Evolutionary conservation across 2,329 filamentous ascomycete genomes (phyloP), one percentile per base, ranked within the genome.

Genomic region (Aphanoascus verrucosus): DNA sequence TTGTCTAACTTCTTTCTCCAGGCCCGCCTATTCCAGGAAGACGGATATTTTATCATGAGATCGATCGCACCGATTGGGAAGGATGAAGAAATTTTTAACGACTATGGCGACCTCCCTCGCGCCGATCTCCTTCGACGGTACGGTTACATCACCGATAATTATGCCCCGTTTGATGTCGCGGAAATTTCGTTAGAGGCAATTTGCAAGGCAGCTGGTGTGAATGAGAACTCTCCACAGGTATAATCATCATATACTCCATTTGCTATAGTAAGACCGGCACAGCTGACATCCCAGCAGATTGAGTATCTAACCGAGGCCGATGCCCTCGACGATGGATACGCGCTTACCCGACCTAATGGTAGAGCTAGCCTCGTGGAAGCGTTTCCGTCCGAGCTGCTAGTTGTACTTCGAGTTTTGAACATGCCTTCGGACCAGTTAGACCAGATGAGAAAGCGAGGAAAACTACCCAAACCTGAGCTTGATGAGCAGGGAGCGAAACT

Each of bases 101-200:
- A 94, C 69, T 94, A 94, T 60, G 90, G 90, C 0, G 83, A 88
- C 5, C 79, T 94, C 2, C 85, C 88, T 8, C 85, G 86, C 55
- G 85, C 86, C 0, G 89, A 96, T 63, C 74, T 95, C 6, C 76
- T 95, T 9, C 77, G 90, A 35, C 78, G 89, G 12, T 94, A 95
- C 61, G 90, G 90, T 15, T 95, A 94, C 62, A 81, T 89, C n/a
- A 91, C 88, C 0, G 71, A 79, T 28, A 84, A 83, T 59, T 90
- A 95, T 61, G 73, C 81, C 8, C 76, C 83, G 40, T 88, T 89
- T 66, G 88, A 95, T 60, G 87, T 94, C 0, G 84, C 87, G 0
- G 90, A 96, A 65, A 69, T 95, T 34, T 75, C 85, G 0, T 80
- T 84, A 71, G 71, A 75, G 0, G 62, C 81, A 7, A 74, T 91